Evolutionary conservation across 345 rosid genomes (phyloP).

Genomic region (Rhodamnia rubescens): DNA sequence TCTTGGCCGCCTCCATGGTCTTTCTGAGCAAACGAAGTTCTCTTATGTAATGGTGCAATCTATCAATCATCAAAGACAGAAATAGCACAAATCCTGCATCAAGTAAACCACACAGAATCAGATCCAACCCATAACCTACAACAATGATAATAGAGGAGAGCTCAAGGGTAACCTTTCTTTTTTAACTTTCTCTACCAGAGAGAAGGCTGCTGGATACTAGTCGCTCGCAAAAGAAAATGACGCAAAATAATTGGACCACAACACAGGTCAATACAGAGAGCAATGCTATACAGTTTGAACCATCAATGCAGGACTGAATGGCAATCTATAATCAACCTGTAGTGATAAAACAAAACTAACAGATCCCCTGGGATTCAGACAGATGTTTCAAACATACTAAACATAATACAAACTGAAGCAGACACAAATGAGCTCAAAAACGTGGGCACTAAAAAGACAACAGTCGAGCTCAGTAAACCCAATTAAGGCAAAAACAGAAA

Average conservation of each 20-base stretch:
- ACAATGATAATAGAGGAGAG: background rate
- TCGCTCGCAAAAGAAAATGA: background rate
- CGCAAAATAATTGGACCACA: background rate
- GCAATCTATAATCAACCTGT: background rate
- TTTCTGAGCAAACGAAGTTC: constrained; percentile 65
- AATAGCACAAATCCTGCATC: constrained; percentile 66
- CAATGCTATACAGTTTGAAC: background rate
- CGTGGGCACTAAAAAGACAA: background rate
- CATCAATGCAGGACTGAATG: background rate
- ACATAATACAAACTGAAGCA: background rate
- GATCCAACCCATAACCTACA: background rate
- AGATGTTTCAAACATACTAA: background rate
- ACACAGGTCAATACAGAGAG: background rate
- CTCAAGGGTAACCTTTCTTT: background rate
- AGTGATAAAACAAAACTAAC: background rate
- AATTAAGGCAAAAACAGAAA: background rate
- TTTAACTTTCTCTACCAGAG: background rate
- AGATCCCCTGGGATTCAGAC: background rate
- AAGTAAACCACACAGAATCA: background rate
- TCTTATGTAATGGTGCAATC: constrained; percentile 81
- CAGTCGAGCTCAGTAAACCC: background rate
- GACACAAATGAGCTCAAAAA: background rate
- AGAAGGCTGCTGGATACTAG: background rate
- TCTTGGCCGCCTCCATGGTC: constrained; percentile 70
- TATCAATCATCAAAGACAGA: constrained; percentile 73